These are phyloP conservation scores for Syzygium syzygioides DNA, from an alignment of 441 rosid species.

Conservation along the genomic window DNA sequence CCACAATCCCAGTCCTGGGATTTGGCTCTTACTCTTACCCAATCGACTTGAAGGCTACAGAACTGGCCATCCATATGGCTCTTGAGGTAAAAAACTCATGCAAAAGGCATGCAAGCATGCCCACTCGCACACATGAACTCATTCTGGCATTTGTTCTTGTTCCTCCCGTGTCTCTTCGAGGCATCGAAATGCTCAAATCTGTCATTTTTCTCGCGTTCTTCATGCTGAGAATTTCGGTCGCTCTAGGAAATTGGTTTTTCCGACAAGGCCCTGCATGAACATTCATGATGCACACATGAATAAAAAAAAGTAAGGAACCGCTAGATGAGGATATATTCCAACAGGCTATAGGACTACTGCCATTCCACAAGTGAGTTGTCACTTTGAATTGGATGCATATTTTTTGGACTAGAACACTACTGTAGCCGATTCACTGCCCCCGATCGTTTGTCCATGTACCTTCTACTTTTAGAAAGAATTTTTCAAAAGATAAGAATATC, in stretches of 20 bases:
- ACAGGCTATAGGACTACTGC: background rate
- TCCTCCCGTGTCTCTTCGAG: background rate
- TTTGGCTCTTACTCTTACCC: constrained; percentile 64
- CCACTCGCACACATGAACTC: background rate
- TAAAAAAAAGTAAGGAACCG: background rate
- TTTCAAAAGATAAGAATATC: background rate
- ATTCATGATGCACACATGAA: background rate
- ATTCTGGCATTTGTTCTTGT: background rate
- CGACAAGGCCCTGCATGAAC: background rate
- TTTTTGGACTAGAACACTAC: background rate
- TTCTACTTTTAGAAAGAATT: background rate
- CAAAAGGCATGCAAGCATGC: background rate
- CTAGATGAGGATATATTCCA: background rate
- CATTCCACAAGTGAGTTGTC: background rate
- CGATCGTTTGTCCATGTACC: background rate
- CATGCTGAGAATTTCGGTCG: background rate
- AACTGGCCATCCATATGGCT: constrained; percentile 51
- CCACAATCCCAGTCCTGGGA: constrained; percentile 61
- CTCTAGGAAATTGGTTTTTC: background rate
- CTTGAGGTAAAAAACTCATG: constrained; percentile 42
- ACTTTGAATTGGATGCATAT: background rate
- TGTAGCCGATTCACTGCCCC: background rate
- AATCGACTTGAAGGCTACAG: constrained; percentile 36
- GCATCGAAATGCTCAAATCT: background rate
- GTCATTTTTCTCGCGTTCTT: background rate